Conservation (phyloP, 768 basidiomycete species). For the Mycena rebaudengoi region DNA sequence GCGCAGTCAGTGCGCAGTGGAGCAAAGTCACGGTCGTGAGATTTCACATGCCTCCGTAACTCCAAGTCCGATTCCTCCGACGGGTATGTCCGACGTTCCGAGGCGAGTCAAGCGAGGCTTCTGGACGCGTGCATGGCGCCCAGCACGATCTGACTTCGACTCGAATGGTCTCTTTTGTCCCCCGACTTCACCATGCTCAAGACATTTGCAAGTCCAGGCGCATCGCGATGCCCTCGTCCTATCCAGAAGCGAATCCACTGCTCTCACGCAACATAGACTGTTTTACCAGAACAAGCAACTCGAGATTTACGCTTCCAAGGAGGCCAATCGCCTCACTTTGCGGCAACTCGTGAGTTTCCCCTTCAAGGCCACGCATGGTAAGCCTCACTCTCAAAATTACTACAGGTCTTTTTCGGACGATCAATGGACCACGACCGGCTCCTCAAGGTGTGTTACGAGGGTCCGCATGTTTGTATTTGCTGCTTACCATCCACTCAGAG, state of each 20-base stretch:
- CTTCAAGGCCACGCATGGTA: no score
- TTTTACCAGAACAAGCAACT: conserved; percentile 89
- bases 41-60: no score
- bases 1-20: no score
- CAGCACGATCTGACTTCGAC: background rate
- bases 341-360: conserved; percentile 72
- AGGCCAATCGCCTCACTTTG: conserved; percentile 76
- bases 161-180: conserved; percentile 18
- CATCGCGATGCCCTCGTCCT: conserved; percentile 16
- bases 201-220: conserved; percentile 9
- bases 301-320: conserved; percentile 80
- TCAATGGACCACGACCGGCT: conserved; percentile 81
- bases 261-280: conserved; percentile 45
- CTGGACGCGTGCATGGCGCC: background rate
- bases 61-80: no score
- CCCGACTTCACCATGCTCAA: conserved; percentile 22
- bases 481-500: conserved; percentile 57
- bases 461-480: background rate
- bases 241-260: conserved; percentile 43
- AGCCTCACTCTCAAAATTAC: no score
- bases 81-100: no score
- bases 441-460: conserved; percentile 62
- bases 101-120: background rate
- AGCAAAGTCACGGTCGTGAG: no score
- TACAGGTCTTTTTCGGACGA: conserved; percentile 88